Base-by-base conservation (phyloP, 75 land plant species). In the Sequoiadendron giganteum region DNA sequence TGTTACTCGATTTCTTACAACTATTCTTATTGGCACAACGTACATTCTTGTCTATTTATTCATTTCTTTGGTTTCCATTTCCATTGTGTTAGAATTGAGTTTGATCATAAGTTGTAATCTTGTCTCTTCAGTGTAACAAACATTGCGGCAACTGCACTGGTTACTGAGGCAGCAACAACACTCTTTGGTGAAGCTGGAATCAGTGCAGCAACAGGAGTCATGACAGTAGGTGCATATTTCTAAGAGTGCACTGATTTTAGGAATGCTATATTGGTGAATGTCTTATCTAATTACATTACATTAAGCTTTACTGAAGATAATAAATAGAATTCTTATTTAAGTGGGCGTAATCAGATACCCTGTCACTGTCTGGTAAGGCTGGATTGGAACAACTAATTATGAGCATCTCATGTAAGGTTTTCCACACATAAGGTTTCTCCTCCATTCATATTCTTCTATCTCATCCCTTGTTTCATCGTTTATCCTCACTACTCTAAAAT, bases 11-110 rank as follows among this genome's bases (percentile, higher is more conserved):
- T 97, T 97, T 86, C 90, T 97, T n/a, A 82, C 84, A 82, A 97
- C 98, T 43, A 97, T 97, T 87, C 93, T 97, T 47, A 96, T 97
- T 87, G 99, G 99, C 89, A 97, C 99, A 76, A 97, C 99, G 99
- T 97, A 96, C 58, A 75, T 75, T 75, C 11, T 15, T 75, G 38
- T 75, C 39, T 75, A 34, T 75, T 75, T 75, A 75, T 75, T 75
- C 77, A 75, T 14, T 32, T 10, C 13, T 75, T 75, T 75, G 15
- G 34, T 75, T 75, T 75, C 13, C 38, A 11, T 75, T 75, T 75
- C 16, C 77, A 13, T 34, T 75, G 14, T 75, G 38, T 14, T 34
- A 75, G 38, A 32, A 32, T 2, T 75, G 77, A 75, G 77, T 75
- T 75, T 75, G 77, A 30, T 75, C 16, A 75, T 34, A 75, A 75